These are phyloP conservation scores for Monilinia polystroma DNA, from an alignment of 2,329 filamentous ascomycete species.

Conservation along the genomic window DNA sequence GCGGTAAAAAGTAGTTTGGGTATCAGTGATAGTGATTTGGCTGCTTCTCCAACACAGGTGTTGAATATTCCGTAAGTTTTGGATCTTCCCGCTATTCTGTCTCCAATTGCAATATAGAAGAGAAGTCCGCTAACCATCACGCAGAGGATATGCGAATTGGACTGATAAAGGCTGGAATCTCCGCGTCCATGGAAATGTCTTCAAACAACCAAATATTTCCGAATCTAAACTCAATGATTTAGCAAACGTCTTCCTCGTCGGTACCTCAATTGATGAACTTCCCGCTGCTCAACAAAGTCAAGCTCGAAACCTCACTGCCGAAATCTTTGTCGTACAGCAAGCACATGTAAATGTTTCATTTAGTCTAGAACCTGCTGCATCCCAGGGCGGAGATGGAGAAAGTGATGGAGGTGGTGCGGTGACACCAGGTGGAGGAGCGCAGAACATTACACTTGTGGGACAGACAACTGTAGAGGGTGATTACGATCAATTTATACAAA, in stretches of 20 bases:
- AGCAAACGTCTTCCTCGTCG: constrained; percentile 69
- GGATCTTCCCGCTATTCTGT: too few species aligned
- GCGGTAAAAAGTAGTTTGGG: constrained; percentile 61
- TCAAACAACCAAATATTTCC: constrained; percentile 70
- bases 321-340: constrained; percentile 76
- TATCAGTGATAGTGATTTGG: constrained; percentile 57
- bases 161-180: constrained; percentile 75
- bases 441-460: constrained; percentile 63
- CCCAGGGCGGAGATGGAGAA: constrained; percentile 50
- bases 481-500: constrained; percentile 68
- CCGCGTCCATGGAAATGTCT: constrained; percentile 76
- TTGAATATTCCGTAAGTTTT: constrained; percentile 62
- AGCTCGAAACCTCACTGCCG: constrained; percentile 69
- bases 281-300: constrained; percentile 59
- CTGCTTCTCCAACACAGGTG: constrained; percentile 65
- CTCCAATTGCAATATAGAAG: not conserved
- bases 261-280: constrained; percentile 59
- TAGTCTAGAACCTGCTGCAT: constrained; percentile 57
- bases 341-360: constrained; percentile 61
- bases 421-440: constrained; percentile 57
- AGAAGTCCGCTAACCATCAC: not conserved
- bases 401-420: constrained; percentile 51
- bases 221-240: constrained; percentile 64
- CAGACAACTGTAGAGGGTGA: constrained; percentile 67
- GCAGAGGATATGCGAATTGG: constrained; percentile 70